Evolutionary conservation across 768 basidiomycete genomes (phyloP).

Genomic region (Tulasnella sp.): DNA sequence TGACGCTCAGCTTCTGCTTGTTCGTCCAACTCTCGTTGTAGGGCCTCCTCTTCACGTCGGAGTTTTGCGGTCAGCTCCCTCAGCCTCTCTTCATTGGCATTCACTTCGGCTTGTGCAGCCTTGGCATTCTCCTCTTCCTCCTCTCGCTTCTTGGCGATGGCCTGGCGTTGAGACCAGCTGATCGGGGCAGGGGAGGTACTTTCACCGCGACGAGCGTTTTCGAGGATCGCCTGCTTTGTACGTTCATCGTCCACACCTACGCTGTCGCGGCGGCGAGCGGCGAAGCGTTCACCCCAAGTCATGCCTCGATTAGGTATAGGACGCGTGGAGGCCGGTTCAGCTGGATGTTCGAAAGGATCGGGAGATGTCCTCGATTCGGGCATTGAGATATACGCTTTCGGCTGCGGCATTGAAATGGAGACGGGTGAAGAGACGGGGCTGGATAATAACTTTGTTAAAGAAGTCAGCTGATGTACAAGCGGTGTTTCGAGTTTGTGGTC

Average conservation of each 20-base stretch:
- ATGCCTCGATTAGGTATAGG: background rate
- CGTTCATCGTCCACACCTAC: background rate
- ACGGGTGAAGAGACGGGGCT: background rate
- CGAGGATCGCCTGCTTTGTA: background rate
- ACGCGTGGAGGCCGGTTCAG: background rate
- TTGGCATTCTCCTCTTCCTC: conserved; percentile 4
- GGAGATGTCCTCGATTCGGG: background rate
- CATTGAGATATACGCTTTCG: background rate
- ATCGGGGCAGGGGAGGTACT: background rate
- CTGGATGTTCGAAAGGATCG: background rate
- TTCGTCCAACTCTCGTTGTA: background rate
- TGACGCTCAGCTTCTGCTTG: conserved; percentile 6
- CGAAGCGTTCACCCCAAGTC: conserved; percentile 11
- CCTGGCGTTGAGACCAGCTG: conserved; percentile 11
- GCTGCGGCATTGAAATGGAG: background rate
- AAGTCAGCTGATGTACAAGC: too few relatives aligned
- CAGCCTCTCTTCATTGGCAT: background rate
- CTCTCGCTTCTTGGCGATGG: background rate
- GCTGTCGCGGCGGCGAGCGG: background rate
- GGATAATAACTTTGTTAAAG: background rate
- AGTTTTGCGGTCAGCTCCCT: background rate
- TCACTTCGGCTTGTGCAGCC: background rate
- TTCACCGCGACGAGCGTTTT: background rate
- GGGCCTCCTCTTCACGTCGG: background rate
- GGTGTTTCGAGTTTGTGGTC: background rate